Evolutionary conservation across 2,329 filamentous ascomycete genomes (phyloP).

Genomic region (Ophiostoma piceae): DNA sequence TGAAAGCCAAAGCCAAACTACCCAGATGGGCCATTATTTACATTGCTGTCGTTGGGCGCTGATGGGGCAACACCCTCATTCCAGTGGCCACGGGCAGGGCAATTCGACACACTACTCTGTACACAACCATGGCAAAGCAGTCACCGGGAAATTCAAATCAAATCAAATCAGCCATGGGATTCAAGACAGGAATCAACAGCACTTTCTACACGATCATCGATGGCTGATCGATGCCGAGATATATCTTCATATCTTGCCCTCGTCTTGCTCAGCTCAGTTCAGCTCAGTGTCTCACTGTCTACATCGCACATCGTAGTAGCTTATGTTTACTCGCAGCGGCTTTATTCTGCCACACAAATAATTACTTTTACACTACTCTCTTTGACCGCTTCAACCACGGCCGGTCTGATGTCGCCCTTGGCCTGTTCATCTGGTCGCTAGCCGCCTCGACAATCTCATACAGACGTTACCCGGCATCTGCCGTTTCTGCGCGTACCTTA

Average conservation of each 20-base stretch:
- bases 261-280: not conserved
- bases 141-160: not conserved
- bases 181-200: not conserved
- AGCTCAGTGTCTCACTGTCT: not conserved
- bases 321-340: not conserved
- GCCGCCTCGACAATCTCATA: not conserved
- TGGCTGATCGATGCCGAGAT: not conserved
- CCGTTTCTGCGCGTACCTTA: not conserved
- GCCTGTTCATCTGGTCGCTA: not conserved
- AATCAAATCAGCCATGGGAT: not conserved
- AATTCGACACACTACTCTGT: not conserved
- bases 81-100: not conserved
- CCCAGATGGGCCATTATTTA: not conserved
- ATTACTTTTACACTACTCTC: not conserved
- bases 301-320: too few species aligned
- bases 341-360: not conserved
- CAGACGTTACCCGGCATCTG: not conserved
- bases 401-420: not conserved
- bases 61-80: constrained; percentile 12
- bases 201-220: not conserved
- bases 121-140: too few species aligned
- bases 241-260: not conserved
- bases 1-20: not conserved
- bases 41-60: not conserved
- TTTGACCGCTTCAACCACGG: not conserved